Evolutionary conservation across 176 grass and related monocot species (phyloP).

Genomic region (Avena insularis): DNA sequence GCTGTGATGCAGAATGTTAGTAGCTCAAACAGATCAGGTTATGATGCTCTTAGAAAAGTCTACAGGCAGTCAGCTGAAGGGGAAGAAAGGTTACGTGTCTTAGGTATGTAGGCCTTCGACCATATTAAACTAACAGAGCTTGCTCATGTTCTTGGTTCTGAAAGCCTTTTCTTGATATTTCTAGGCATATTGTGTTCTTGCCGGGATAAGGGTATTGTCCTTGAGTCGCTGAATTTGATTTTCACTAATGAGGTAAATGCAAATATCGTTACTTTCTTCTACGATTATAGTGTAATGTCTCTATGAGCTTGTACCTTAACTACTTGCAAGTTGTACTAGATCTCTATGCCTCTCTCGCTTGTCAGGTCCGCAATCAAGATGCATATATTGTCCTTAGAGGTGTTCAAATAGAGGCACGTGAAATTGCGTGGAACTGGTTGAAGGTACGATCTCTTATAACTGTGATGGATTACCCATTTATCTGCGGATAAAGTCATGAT

Average conservation of each 20-base stretch:
- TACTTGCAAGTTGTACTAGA: neutral
- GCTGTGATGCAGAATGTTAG: slow-evolving; percentile 79
- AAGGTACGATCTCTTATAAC: slow-evolving; percentile 57
- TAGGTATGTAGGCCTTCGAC: slow-evolving; percentile 53
- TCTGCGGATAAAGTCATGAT: neutral
- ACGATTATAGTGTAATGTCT: slow-evolving; percentile 14
- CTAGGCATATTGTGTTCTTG: slow-evolving; percentile 54
- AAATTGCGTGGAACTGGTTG: slow-evolving; percentile 78
- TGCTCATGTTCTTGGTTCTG: slow-evolving; percentile 37
- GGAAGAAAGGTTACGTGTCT: slow-evolving; percentile 61
- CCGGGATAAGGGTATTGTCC: slow-evolving; percentile 67
- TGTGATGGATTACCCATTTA: neutral
- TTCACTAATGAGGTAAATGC: slow-evolving; percentile 62
- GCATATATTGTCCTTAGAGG: slow-evolving; percentile 52
- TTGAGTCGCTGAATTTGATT: slow-evolving; percentile 75
- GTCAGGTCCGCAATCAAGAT: slow-evolving; percentile 80
- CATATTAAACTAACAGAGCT: slow-evolving; percentile 30
- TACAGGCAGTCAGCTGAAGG: slow-evolving; percentile 62
- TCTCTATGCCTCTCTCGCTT: slow-evolving; percentile 37
- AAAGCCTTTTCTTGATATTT: slow-evolving; percentile 44
- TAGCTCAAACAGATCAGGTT: slow-evolving; percentile 63
- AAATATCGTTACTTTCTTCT: neutral
- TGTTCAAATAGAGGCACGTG: slow-evolving; percentile 59
- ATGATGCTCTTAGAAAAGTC: slow-evolving; percentile 76
- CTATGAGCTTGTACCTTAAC: neutral